Evolutionary conservation across 169 alveolate genomes (phyloP), one percentile per base, ranked within the genome.

Genomic region (Eimeria acervulina): DNA sequence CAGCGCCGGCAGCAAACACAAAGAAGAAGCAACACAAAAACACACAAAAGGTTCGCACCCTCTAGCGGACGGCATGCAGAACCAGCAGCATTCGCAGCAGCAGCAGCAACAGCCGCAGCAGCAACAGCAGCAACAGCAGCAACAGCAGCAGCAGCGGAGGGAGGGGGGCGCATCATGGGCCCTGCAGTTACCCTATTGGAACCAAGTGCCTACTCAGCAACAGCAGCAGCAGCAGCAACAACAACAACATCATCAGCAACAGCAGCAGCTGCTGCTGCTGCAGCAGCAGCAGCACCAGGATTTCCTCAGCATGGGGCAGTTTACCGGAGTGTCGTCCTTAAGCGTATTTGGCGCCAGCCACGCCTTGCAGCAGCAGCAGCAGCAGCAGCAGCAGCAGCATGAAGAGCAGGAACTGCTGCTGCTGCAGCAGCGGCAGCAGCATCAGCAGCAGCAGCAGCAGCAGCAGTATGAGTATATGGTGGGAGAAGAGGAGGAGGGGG

Each of bases 401-500:
- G 28, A 63, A 23, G 28, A 23, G 74, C 74, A 63, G n/a, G 36
- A 63, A 4, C 74, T 63, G 74, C 74, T 23, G 74, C 80, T 7
- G 80, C 36, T n/a, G 80, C 80, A 68, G 80, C 44, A 28, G 80
- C 80, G n/a, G 80, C 80, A 28, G 80, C 80, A 68, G 80, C 80
- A 68, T 36, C 80, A 28, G 59, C 87, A 76, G 87, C 61, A 76
- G 55, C 87, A 76, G 87, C 61, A 76, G 87, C 87, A 38, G 51
- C 55, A 33, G 87, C 61, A 13, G 87, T 17, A 4, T 28, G 55
- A 76, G 59, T 10, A 66, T 23, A 66, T 66, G 78, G 31, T 6
- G 2, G 87, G 17, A 76, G 61, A 28, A 21, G 87, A 21, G 55
- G 90, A 31, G 31, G 47, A 68, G 26, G 42, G 38, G 47, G 44